Conservation (phyloP, 805 yeast species). For the Isabelozyma gotoi region DNA sequence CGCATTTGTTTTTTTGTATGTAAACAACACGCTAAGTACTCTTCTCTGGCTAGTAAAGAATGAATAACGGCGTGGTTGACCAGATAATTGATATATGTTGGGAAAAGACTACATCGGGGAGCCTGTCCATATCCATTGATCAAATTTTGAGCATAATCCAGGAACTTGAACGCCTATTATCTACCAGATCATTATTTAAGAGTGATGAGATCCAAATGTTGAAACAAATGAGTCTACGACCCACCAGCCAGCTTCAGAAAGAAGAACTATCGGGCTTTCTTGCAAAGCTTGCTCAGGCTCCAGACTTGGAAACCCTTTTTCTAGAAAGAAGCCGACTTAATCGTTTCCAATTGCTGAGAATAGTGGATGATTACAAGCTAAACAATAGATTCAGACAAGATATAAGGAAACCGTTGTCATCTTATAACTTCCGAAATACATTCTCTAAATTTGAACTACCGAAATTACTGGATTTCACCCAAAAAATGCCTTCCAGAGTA, state of each 20-base stretch:
- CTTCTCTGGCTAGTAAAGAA: background rate
- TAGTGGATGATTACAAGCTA: background rate
- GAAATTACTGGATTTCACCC: background rate
- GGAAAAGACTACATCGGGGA: conserved; percentile 9
- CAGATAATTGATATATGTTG: conserved; percentile 21
- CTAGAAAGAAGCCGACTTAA: conserved; percentile 17
- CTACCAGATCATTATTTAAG: conserved; percentile 16
- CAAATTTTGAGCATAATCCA: conserved; percentile 18
- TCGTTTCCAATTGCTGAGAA: conserved; percentile 4
- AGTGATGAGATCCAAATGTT: conserved; percentile 14
- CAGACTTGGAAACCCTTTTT: conserved; percentile 19
- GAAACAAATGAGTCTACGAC: conserved; percentile 12
- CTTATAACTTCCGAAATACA: conserved; percentile 1
- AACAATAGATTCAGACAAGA: no score
- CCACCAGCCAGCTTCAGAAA: conserved; percentile 18
- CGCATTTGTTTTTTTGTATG: no score
- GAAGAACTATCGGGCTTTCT: conserved; percentile 22
- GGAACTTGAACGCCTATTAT: conserved; percentile 19
- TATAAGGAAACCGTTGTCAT: background rate
- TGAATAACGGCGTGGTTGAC: conserved; percentile 8
- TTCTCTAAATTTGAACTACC: background rate
- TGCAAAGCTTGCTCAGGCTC: conserved; percentile 18
- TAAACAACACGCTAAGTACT: background rate
- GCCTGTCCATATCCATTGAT: conserved; percentile 17
- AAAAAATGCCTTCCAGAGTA: background rate